Evolutionary conservation across 495 filamentous ascomycete genomes (phyloP).

Genomic region (Cudoniella acicularis): DNA sequence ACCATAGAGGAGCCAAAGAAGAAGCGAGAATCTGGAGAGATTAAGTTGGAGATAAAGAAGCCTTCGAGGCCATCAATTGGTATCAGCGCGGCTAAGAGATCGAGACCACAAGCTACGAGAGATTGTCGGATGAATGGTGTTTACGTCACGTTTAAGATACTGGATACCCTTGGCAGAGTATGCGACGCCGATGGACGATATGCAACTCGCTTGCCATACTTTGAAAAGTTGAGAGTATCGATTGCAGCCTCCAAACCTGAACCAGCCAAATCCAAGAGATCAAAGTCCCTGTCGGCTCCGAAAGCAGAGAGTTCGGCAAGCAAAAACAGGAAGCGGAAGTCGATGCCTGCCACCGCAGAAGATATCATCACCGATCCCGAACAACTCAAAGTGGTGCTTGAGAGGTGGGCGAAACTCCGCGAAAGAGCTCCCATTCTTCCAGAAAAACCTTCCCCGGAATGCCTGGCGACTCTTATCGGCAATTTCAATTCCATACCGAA

Average conservation of each 20-base stretch:
- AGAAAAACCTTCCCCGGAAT: background rate
- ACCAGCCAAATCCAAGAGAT: background rate
- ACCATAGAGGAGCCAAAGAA: constrained; percentile 5
- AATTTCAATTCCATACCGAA: background rate
- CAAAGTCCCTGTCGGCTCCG: background rate
- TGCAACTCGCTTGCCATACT: constrained; percentile 10
- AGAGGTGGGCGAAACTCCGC: constrained; percentile 15
- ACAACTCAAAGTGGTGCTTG: background rate
- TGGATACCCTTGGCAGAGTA: constrained; percentile 17
- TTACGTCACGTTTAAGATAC: constrained; percentile 25
- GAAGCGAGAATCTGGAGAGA: constrained; percentile 9
- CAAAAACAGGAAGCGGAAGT: constrained; percentile 13
- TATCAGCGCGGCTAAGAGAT: background rate
- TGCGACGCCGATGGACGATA: constrained; percentile 3
- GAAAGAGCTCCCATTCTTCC: background rate
- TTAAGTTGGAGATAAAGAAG: constrained; percentile 1
- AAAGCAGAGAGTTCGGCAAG: background rate
- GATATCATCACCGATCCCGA: background rate
- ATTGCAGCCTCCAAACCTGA: constrained; percentile 1
- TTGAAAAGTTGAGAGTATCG: constrained; percentile 1
- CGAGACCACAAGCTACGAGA: constrained; percentile 8
- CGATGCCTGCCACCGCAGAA: background rate
- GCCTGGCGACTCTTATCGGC: background rate
- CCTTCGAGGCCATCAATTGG: background rate
- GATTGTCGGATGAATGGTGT: constrained; percentile 24